Evolutionary conservation across 192 early-diverging fungal genomes (phyloP), one percentile per base, ranked within the genome.

Genomic region (Coemansia sp.): DNA sequence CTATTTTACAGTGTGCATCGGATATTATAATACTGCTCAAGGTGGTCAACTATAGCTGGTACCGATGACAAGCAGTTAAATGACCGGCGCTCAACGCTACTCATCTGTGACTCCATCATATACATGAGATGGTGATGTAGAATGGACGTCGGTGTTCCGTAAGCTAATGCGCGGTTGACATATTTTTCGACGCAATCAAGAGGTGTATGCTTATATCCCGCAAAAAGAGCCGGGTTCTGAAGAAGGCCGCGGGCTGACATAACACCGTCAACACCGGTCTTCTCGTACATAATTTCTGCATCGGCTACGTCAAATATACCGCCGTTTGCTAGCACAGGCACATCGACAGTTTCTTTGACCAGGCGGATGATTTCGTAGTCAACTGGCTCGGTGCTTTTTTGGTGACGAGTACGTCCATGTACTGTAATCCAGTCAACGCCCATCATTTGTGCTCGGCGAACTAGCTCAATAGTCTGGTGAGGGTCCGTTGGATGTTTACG

Each of bases 61-160:
- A 85, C 82, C 12, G 86, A 87, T 7, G 88, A 78, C 45, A 96
- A 70, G 19, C 82, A 81, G 66, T 98, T 96, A 66, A 98, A 96
- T n/a, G 86, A 86, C 67, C 86, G 89, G 43, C 88, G 85, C 55
- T 98, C 91, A 41, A 57, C 64, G 22, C 19, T 61, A 57, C 73
- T 71, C 93, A 97, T 93, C 22, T 80, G 47, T 42, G 81, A 81
- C 55, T 96, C 94, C 54, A 93, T 80, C 93, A 96, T 96, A 71
- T 82, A 97, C 91, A 94, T 94, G 23, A 98, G 55, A 64, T 98
- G 96, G 61, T 98, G 96, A 57, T 96, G 94, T 33, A 93, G 83
- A 23, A 98, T 93, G 62, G 88, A 89, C 1, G 81, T 81, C 24
- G 88, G 88, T 17, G 91, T 89, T 24, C 96, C 95, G 62, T 90